These are phyloP conservation scores for Cryptosporidium andersoni DNA, from an alignment of 169 alveolate species.

Conservation along the genomic window DNA sequence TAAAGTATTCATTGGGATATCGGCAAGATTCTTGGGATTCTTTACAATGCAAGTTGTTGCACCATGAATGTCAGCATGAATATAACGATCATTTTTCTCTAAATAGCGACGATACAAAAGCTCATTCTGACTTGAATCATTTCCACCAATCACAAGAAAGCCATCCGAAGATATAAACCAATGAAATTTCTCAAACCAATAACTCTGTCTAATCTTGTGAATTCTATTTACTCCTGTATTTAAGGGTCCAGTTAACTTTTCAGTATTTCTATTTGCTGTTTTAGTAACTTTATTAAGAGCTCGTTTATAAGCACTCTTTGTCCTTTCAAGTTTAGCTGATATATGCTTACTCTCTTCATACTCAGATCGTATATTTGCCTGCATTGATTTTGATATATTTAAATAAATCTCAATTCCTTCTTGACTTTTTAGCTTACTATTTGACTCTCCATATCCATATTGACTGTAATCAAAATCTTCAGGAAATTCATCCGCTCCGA, in stretches of 20 bases:
- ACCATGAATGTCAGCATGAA: conserved; percentile 97
- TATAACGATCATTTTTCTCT: conserved; percentile 89
- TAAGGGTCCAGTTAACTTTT: conserved; percentile 71
- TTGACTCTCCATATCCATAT: not conserved
- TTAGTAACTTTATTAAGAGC: conserved; percentile 91
- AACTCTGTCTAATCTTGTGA: conserved; percentile 84
- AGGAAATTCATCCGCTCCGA: conserved; percentile 17
- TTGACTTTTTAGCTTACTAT: conserved; percentile 12
- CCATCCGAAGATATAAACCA: conserved; percentile 95
- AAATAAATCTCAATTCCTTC: conserved; percentile 76
- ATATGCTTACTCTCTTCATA: conserved; percentile 85
- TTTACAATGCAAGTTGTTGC: conserved; percentile 95
- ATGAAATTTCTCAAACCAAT: conserved; percentile 97
- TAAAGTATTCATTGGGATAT: conserved; percentile 82
- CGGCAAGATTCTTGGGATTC: conserved; percentile 82
- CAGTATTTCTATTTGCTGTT: conserved; percentile 82
- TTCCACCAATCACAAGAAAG: conserved; percentile 87
- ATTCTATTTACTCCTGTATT: conserved; percentile 41
- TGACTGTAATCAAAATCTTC: conserved; percentile 27
- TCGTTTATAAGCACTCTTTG: conserved; percentile 85
- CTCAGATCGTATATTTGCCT: conserved; percentile 86
- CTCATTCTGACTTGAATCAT: conserved; percentile 95
- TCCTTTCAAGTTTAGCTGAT: conserved; percentile 86
- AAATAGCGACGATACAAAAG: conserved; percentile 91
- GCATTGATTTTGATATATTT: conserved; percentile 79